Evolutionary conservation across 1,139 yeast genomes (phyloP).

Genomic region (Pichia sp.): DNA sequence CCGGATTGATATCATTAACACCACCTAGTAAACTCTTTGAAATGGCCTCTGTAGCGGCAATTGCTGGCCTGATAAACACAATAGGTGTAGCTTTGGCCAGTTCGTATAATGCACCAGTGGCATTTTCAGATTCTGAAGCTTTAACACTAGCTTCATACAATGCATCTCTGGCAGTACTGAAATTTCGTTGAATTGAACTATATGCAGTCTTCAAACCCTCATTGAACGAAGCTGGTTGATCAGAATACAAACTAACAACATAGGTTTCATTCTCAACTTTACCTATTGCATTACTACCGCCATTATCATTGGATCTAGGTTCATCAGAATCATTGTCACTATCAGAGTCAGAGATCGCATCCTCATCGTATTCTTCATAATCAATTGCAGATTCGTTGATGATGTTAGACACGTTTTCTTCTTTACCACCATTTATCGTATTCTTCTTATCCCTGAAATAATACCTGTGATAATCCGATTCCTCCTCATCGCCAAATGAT

Average conservation of each 20-base stretch:
- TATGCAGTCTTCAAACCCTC: constrained; percentile 78
- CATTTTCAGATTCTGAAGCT: constrained; percentile 58
- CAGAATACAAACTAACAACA: constrained; percentile 73
- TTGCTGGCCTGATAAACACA: constrained; percentile 77
- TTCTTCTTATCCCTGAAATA: constrained; percentile 2
- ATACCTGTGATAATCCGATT: constrained; percentile 16
- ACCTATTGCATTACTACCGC: constrained; percentile 24
- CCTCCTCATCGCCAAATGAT: constrained; percentile 31
- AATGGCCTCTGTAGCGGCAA: constrained; percentile 91
- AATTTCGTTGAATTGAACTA: constrained; percentile 65
- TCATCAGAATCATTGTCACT: constrained; percentile 14
- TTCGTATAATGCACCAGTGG: constrained; percentile 65
- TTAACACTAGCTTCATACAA: constrained; percentile 58
- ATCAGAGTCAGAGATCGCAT: constrained; percentile 5
- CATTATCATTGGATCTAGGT: constrained; percentile 18
- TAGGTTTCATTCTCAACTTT: constrained; percentile 33
- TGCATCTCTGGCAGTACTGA: constrained; percentile 64
- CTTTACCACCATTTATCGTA: background rate
- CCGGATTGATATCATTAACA: constrained; percentile 76
- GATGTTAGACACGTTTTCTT: background rate
- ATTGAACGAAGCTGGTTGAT: constrained; percentile 71
- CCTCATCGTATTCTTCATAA: constrained; percentile 6
- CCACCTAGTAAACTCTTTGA: constrained; percentile 82
- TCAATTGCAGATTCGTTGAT: constrained; percentile 23
- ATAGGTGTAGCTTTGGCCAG: constrained; percentile 81